Base-by-base conservation (phyloP, 139 green algal genomes). In the Chlorella sp. region DNA sequence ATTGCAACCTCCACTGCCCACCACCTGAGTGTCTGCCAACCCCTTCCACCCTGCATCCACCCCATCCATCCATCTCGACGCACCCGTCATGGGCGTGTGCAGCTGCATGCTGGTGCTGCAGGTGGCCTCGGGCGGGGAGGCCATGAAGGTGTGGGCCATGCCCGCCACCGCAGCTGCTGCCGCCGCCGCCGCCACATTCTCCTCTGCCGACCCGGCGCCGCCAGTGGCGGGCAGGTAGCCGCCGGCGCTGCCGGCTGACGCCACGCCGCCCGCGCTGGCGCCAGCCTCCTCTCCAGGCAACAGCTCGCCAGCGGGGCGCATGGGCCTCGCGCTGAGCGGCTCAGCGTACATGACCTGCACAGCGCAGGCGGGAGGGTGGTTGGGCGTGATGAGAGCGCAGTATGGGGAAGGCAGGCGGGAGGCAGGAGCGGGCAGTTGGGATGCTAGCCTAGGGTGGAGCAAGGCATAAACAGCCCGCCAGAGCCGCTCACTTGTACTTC, bases 401-500 rank as follows among this genome's bases (percentile, higher is more conserved):
- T 3, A 7, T 22, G n/a, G 8, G 34, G 60, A 14, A 6, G 26
- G 1, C 14, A 69, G 60, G 60, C 60, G 2, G 64, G 46, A 54
- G 46, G 46, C 8, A 11, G 11, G 46, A 7, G 46, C 7, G 46
- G 11, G 46, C 46, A 54, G 46, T 7, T 7, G 46, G 46, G 7
- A 17, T 7, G n/a, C n/a, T n/a, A n/a, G n/a, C n/a, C n/a, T n/a
- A n/a, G n/a, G n/a, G n/a, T n/a, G n/a, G n/a, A n/a, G n/a, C n/a
- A n/a, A n/a, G n/a, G n/a, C n/a, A n/a, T n/a, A n/a, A n/a, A n/a
- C n/a, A n/a, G n/a, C n/a, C n/a, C n/a, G 2, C 6, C 5, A 30
- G 4, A 41, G 1, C 17, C 34, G 38, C 80, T 83, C 43, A 75
- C 80, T 80, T 92, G 86, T 97, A 98, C 91, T 98, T 98, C 64